Conservation (phyloP, 148 eudicot species). For the Cornus suecica region DNA sequence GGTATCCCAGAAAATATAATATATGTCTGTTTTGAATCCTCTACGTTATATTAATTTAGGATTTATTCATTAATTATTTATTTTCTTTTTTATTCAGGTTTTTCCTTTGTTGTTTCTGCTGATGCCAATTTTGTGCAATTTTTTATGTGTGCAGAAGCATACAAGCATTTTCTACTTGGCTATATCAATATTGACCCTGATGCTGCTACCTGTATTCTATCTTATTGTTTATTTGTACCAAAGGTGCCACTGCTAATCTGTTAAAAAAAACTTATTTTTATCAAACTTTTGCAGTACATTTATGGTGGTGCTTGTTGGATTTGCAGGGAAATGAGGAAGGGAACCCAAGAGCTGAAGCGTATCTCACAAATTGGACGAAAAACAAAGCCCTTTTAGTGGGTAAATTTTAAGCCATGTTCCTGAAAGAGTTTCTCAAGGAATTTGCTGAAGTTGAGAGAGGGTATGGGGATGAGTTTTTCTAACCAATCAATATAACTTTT, state of each 20-base stretch:
- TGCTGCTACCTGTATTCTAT: constrained; percentile 93
- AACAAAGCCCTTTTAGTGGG: constrained; percentile 64
- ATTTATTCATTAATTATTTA: neutral
- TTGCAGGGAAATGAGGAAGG: constrained; percentile 68
- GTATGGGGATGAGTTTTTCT: neutral
- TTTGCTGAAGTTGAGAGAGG: neutral
- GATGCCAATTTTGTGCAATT: neutral
- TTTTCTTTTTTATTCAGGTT: neutral
- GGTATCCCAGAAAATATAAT: neutral
- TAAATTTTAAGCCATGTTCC: constrained; percentile 12
- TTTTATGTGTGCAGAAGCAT: constrained; percentile 61
- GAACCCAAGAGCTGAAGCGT: constrained; percentile 74
- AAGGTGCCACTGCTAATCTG: constrained; percentile 39
- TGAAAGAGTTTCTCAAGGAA: neutral
- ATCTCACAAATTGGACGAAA: constrained; percentile 54
- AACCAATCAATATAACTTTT: neutral
- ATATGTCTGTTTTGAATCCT: neutral
- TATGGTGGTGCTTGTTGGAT: constrained; percentile 7
- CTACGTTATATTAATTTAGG: neutral
- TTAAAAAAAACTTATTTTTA: neutral
- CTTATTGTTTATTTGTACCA: constrained; percentile 75
- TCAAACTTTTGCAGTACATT: neutral
- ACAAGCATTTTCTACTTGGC: constrained; percentile 70
- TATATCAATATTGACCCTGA: constrained; percentile 61
- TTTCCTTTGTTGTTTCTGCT: neutral